Conservation (phyloP, 768 basidiomycete species). For the Termitomyces sp. region DNA sequence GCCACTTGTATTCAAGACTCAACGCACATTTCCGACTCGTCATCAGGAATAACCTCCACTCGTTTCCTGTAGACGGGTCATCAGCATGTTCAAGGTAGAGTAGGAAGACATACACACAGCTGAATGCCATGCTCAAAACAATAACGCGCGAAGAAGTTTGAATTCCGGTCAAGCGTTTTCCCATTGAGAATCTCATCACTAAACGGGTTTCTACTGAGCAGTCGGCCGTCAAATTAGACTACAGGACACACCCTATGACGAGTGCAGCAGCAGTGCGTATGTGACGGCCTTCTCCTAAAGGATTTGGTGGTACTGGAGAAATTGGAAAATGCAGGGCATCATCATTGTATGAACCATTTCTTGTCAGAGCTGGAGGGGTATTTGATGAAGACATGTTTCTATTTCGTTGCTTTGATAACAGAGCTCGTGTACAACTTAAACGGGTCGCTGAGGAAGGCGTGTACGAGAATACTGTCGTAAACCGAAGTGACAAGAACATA, state of each 20-base stretch:
- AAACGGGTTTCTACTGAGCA: not conserved
- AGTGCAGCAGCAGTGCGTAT: slow-evolving; percentile 73
- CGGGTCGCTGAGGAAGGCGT: slow-evolving; percentile 1
- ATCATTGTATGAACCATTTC: not conserved
- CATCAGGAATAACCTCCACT: slow-evolving; percentile 88
- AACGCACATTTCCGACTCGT: slow-evolving; percentile 82
- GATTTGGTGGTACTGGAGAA: slow-evolving; percentile 57
- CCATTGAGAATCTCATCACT: slow-evolving; percentile 94
- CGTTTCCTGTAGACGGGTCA: slow-evolving; percentile 50
- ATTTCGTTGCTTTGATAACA: slow-evolving; percentile 1
- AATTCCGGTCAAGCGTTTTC: slow-evolving; percentile 81
- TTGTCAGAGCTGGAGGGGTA: not conserved
- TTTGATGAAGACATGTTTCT: slow-evolving; percentile 11
- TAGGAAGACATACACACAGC: slow-evolving; percentile 38
- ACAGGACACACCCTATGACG: slow-evolving; percentile 58
- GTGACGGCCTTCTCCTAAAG: slow-evolving; percentile 60
- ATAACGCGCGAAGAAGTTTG: slow-evolving; percentile 81
- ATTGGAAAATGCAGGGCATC: slow-evolving; percentile 31
- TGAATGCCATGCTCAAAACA: slow-evolving; percentile 86
- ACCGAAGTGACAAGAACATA: slow-evolving; percentile 10
- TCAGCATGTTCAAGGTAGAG: slow-evolving; percentile 10
- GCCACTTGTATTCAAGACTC: not conserved
- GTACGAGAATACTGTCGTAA: slow-evolving; percentile 1
- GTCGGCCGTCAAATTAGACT: not conserved
- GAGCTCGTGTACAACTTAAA: slow-evolving; percentile 7